phyloP scores from a whole-genome alignment of 371 early-diverging fungal species.

The Apophysomyces variabilis region DNA sequence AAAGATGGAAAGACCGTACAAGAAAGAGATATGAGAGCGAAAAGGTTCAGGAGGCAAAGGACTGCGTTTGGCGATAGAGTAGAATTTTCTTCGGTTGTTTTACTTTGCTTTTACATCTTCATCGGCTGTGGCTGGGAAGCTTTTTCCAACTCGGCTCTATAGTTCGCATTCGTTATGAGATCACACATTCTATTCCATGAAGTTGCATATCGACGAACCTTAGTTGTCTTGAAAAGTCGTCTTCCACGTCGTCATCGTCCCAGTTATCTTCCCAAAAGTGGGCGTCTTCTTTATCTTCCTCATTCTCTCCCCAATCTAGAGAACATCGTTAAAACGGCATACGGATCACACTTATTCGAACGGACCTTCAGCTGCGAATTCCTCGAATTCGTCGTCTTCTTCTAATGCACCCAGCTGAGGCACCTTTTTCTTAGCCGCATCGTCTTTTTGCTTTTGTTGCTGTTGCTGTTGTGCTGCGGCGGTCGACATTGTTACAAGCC shows the following conservation, averaged over 20 bases:
- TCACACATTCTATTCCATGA: too few relatives aligned
- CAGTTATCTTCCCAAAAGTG: conserved; percentile 90
- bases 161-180: too few relatives aligned
- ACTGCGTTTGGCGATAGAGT: too few relatives aligned
- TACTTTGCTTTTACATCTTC: conserved; percentile 2
- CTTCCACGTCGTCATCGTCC: conserved; percentile 92
- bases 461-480: conserved; percentile 33
- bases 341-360: conserved; percentile 21
- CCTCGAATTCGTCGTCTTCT: conserved; percentile 94
- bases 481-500: conserved; percentile 4
- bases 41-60: too few relatives aligned
- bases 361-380: conserved; percentile 84
- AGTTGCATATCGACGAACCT: conserved; percentile 40
- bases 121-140: conserved; percentile 6
- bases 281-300: conserved; percentile 76
- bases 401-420: conserved; percentile 75
- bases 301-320: conserved; percentile 84
- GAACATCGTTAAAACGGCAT: background rate
- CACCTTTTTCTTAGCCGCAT: conserved; percentile 35
- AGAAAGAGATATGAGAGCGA: too few relatives aligned
- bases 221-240: conserved; percentile 89
- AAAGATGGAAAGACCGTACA: too few relatives aligned
- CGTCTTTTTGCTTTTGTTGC: conserved; percentile 34
- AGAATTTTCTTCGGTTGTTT: too few relatives aligned
- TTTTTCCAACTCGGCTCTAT: conserved; percentile 1